Evolutionary conservation across 2,329 filamentous ascomycete species (phyloP).

Genomic region (Ceratocystis papillata): DNA sequence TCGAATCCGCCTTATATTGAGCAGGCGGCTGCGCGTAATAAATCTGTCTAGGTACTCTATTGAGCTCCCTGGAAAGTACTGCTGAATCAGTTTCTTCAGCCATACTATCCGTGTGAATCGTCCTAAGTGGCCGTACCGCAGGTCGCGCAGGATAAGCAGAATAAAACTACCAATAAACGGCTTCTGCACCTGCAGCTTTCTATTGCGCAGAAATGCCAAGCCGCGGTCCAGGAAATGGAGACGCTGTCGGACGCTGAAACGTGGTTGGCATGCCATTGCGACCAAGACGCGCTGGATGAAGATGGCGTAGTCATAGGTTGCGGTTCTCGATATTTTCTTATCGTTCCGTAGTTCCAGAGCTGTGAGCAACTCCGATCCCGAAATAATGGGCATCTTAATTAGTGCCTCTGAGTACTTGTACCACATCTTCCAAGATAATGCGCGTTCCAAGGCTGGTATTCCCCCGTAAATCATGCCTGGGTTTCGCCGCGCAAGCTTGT

Average conservation of each 20-base stretch:
- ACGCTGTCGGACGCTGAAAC: constrained; percentile 24
- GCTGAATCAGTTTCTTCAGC: constrained; percentile 28
- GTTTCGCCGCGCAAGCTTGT: constrained; percentile 24
- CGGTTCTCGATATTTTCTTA: constrained; percentile 9
- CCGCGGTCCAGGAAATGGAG: constrained; percentile 30
- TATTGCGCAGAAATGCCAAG: constrained; percentile 27
- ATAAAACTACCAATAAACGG: constrained; percentile 29
- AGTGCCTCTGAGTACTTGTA: constrained; percentile 30
- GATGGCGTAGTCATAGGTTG: constrained; percentile 15
- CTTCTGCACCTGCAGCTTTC: constrained; percentile 27
- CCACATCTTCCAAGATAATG: constrained; percentile 33
- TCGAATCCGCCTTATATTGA: constrained; percentile 6
- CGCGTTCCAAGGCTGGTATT: constrained; percentile 23
- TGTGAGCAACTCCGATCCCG: constrained; percentile 14
- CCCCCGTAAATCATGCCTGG: constrained; percentile 10
- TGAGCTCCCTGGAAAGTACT: constrained; percentile 12
- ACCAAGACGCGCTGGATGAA: constrained; percentile 17
- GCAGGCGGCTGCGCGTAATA: not conserved
- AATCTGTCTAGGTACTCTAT: constrained; percentile 3
- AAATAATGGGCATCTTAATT: constrained; percentile 26
- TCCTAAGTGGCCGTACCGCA: constrained; percentile 31
- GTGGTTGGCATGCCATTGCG: constrained; percentile 26
- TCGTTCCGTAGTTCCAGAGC: constrained; percentile 19
- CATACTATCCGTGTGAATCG: constrained; percentile 30
- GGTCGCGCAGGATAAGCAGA: constrained; percentile 30